Percentiles rank a stretch among this genome's conserved stretches.
phyloP scores from a whole-genome alignment of 768 basidiomycete species.

The Podaxis carcinomalis region DNA sequence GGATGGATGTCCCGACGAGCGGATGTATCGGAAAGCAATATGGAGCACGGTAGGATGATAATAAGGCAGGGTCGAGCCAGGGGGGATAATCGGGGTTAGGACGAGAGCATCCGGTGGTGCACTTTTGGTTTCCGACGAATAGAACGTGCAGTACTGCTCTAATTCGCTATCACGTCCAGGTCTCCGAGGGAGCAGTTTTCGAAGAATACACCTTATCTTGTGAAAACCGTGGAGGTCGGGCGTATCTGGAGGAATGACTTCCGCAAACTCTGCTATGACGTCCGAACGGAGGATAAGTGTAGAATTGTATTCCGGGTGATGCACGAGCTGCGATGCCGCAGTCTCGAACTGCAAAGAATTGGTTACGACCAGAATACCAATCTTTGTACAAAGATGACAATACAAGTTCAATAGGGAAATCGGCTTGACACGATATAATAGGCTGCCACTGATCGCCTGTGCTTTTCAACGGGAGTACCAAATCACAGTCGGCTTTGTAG shows the following conservation, averaged over 20 bases:
- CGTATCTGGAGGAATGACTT: slow-evolving; percentile 27
- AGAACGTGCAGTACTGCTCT: slow-evolving; percentile 79
- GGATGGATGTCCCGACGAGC: slow-evolving; percentile 19
- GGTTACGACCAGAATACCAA: background rate
- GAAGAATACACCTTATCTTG: slow-evolving; percentile 51
- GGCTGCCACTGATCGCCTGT: slow-evolving; percentile 15
- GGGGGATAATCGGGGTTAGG: slow-evolving; percentile 51
- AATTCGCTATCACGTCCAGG: slow-evolving; percentile 71
- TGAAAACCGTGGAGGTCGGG: slow-evolving; percentile 33
- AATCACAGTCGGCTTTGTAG: background rate
- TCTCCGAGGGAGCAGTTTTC: slow-evolving; percentile 71
- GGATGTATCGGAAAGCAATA: slow-evolving; percentile 76
- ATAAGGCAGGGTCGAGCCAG: slow-evolving; percentile 61
- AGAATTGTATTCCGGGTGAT: slow-evolving; percentile 92
- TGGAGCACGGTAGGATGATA: slow-evolving; percentile 84
- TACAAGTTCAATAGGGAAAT: slow-evolving; percentile 23
- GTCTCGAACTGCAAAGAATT: slow-evolving; percentile 56
- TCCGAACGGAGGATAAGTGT: slow-evolving; percentile 88
- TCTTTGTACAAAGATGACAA: slow-evolving; percentile 2
- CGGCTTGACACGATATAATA: slow-evolving; percentile 20
- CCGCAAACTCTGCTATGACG: slow-evolving; percentile 38
- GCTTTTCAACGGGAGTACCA: background rate
- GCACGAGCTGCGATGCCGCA: slow-evolving; percentile 67
- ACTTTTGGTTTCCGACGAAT: slow-evolving; percentile 24
- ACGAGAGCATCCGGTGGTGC: slow-evolving; percentile 33